Base-by-base conservation (phyloP, 768 basidiomycete genomes). In the Ramaria sp. region DNA sequence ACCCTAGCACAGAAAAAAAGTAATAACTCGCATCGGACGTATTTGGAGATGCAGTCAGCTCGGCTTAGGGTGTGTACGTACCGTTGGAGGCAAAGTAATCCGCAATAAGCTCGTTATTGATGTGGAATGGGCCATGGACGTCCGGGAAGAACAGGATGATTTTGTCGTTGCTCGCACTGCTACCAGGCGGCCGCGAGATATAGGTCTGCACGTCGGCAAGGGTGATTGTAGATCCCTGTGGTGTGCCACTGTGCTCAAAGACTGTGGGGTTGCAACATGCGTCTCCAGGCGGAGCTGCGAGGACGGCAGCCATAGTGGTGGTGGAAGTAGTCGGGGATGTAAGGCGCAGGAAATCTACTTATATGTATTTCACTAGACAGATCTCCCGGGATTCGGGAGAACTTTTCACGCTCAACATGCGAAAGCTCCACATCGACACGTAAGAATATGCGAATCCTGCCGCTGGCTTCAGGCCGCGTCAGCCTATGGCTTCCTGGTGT, bases 31-130 rank as follows among this genome's bases (percentile, higher is more conserved):
- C 34, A 18, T 7, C n/a, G 4, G 25, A 13, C n/a, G 8, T 37
- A 44, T 56, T 8, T n/a, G 25, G 27, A 32, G 41, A 30, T 3
- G 22, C 10, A 49, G 9, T 30, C 18, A 28, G 36, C 22, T 32
- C 28, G n/a, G n/a, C n/a, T n/a, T n/a, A n/a, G n/a, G n/a, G n/a
- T n/a, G n/a, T n/a, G n/a, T 13, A 50, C 67, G 1, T 52, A 83
- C 83, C 82, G 18, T 77, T 69, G 6, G 75, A 67, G 1, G 83
- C 82, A 57, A 77, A 81, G 60, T 76, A 84, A 62, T 85, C 82
- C 61, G 82, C 79, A 5, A 85, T 54, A 20, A 83, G 68, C 63
- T 81, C 69, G 47, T 73, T 75, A 63, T 83, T 84, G 57, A 76
- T 49, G 60, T 70, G 81, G 55, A 81, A 73, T 1, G 82, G 76